A percentile compares a stretch with the other conserved stretches of the same genome.
Conservation (phyloP, 2,329 filamentous ascomycete genomes). For the Lasiodiplodia citricola region DNA sequence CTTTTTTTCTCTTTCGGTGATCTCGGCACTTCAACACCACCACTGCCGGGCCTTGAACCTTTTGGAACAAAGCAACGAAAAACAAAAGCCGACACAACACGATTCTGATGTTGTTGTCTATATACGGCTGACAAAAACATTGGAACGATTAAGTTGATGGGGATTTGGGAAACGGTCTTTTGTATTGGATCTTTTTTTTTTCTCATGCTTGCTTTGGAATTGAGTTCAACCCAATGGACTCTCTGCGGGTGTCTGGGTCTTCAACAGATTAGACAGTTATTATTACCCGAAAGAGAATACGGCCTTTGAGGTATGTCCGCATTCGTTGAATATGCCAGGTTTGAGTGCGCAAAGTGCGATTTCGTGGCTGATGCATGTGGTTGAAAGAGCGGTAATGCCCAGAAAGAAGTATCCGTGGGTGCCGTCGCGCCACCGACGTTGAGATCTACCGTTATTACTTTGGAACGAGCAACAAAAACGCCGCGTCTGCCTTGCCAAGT, state of each 20-base stretch:
- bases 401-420: too few species aligned
- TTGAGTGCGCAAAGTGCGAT: not conserved
- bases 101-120: not conserved
- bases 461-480: not conserved
- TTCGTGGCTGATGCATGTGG: not conserved
- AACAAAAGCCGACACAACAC: not conserved
- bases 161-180: not conserved
- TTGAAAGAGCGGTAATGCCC: too few species aligned
- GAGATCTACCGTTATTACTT: too few species aligned
- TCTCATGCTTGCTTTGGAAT: not conserved
- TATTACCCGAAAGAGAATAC: conserved; percentile 1
- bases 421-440: too few species aligned
- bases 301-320: conserved; percentile 1
- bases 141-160: not conserved
- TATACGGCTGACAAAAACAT: not conserved
- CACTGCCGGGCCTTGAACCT: not conserved
- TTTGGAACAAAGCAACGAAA: not conserved
- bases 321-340: not conserved
- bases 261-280: conserved; percentile 6
- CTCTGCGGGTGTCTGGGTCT: not conserved
- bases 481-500: conserved; percentile 4
- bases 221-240: not conserved
- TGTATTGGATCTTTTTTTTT: not conserved
- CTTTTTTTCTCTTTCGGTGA: not conserved
- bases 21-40: not conserved